A percentile compares a stretch with the other conserved stretches of the same genome.
Evolutionary conservation across 2,329 filamentous ascomycete genomes (phyloP).

Genomic region (Aureobasidium sp.): DNA sequence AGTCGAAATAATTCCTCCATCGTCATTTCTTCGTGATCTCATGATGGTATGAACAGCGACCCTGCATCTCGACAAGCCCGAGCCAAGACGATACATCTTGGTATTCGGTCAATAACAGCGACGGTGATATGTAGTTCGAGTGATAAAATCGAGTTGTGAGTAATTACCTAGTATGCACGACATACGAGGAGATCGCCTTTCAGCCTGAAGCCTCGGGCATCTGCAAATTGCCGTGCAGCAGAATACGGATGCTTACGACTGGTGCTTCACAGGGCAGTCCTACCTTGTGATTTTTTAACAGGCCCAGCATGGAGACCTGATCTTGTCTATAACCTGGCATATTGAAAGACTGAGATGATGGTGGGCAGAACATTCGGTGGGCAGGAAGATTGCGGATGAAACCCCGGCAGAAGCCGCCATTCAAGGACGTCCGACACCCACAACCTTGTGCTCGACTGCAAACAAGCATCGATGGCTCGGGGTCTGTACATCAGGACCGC

Average conservation of each 20-base stretch:
- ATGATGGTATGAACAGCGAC: not conserved
- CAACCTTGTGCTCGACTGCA: too few relatives aligned
- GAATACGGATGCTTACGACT: not conserved
- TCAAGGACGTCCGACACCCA: not conserved
- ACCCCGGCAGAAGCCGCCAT: not conserved
- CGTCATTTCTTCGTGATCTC: not conserved
- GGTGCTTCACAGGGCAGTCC: not conserved
- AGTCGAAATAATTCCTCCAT: not conserved
- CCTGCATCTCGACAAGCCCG: not conserved
- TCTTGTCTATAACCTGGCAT: not conserved
- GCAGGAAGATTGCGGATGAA: not conserved
- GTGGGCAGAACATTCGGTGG: not conserved
- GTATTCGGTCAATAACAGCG: not conserved
- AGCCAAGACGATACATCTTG: not conserved
- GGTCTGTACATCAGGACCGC: not conserved
- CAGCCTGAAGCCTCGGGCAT: not conserved
- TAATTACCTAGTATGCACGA: constrained; percentile 1
- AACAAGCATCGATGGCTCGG: too few relatives aligned
- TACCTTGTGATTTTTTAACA: not conserved
- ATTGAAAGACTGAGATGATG: not conserved
- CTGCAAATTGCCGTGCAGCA: not conserved
- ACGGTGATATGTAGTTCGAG: not conserved
- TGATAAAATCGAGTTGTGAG: not conserved
- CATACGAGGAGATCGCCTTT: constrained; percentile 5
- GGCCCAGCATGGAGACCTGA: not conserved